Base-by-base conservation (phyloP, 2,329 filamentous ascomycete species). In the Lasiodiplodia hormozganensis region DNA sequence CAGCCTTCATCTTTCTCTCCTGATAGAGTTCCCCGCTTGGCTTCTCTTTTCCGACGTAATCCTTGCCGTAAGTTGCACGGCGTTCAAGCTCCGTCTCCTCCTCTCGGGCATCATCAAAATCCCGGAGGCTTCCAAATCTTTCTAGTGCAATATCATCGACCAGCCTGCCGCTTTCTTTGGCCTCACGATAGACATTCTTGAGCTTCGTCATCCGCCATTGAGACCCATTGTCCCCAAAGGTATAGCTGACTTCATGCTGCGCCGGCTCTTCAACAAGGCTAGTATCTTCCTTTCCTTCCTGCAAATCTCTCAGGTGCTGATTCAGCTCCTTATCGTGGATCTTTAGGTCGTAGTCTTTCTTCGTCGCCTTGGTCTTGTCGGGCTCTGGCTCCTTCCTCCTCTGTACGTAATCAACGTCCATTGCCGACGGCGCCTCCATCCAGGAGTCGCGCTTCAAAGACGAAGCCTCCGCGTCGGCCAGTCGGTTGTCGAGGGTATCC, bases 181-280 rank as follows among this genome's bases (percentile, higher is more conserved):
- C 93, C 66, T 90, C 87, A 31, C 88, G 87, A 78, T 97, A 97
- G 2, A 97, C 92, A 12, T 89, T 91, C 72, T 92, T 94, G 38
- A 99, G 87, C 79, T 94, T 97, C 6, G 91, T 97, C 94, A 99
- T 97, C 62, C 96, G 90, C 96, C 96, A 99, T 74, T 93, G 88
- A 16, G 94, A 95, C 0, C 96, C 95, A 7, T 88, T 82, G 77
- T 99, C 96, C 21, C 96, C 96, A 79, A 99, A 96, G 0, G 83
- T 92, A 76, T 98, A 99, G 69, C 88, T 84, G 10, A 96, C 88
- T 68, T 92, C 87, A 65, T 88, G 84, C 54, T 88, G 81, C 0
- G 85, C 82, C 1, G 86, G 84, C 71, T 86, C 81, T 7, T 87
- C 78, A 25, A 85, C 81, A 11, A 87, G 77, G 16, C 71, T 73